Evolutionary conservation across 352 stramenopile genomes (phyloP).

Genomic region (Phytophthora colocasiae): DNA sequence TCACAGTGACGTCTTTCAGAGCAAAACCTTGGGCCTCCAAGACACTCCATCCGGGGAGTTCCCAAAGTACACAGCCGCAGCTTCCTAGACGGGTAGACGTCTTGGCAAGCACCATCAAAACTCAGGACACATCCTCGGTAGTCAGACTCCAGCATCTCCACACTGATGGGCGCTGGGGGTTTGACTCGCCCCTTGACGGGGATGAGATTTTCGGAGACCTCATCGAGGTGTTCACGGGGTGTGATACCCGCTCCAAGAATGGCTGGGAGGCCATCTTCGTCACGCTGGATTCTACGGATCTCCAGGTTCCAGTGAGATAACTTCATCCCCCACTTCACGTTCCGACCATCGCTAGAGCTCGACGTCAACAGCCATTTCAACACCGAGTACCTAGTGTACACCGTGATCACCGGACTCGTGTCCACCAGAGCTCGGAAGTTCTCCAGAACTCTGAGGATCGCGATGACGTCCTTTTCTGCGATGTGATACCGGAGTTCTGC

Average conservation of each 20-base stretch:
- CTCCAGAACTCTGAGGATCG: too few relatives aligned
- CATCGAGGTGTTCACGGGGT: conserved; percentile 11
- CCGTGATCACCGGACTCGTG: too few relatives aligned
- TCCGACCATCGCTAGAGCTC: too few relatives aligned
- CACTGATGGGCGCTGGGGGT: neutral
- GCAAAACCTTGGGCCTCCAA: neutral
- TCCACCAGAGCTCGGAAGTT: too few relatives aligned
- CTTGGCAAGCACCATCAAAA: conserved; percentile 16
- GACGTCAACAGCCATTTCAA: too few relatives aligned
- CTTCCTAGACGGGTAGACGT: neutral
- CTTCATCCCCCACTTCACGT: neutral
- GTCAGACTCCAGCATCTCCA: neutral
- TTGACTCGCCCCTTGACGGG: conserved; percentile 14
- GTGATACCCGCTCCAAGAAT: too few relatives aligned
- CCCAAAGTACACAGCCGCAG: conserved; percentile 6
- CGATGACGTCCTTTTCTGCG: too few relatives aligned
- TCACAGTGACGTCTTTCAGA: neutral
- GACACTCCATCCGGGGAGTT: conserved; percentile 6
- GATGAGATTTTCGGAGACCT: conserved; percentile 1
- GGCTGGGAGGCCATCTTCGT: too few relatives aligned
- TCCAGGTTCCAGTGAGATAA: conserved; percentile 11
- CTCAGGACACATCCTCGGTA: conserved; percentile 4
- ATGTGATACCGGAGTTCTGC: too few relatives aligned
- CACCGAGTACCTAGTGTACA: too few relatives aligned
- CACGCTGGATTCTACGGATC: neutral